Percentiles rank a stretch among this genome's conserved stretches.
These are phyloP conservation scores for Cladosporium sp. DNA, from an alignment of 2,329 filamentous ascomycete species.

Conservation along the genomic window DNA sequence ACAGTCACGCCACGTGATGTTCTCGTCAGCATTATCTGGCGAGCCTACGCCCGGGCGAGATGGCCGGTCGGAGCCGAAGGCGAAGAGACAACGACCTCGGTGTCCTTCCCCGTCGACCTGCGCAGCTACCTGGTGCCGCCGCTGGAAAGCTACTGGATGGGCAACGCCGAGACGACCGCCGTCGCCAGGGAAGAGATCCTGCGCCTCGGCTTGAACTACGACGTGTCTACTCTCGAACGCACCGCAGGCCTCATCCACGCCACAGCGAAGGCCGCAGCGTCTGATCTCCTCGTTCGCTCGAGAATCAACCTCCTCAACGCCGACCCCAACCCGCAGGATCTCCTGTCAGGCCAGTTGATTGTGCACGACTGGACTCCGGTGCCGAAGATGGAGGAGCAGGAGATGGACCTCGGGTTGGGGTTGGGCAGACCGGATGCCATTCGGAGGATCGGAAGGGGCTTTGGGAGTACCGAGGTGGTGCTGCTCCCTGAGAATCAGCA, in stretches of 20 bases:
- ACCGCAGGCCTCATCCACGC: conserved; percentile 2
- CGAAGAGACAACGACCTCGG: neutral
- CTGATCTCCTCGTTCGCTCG: conserved; percentile 16
- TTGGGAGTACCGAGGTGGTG: conserved; percentile 13
- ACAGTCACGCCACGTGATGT: conserved; percentile 11
- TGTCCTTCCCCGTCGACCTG: conserved; percentile 16
- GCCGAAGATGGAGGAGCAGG: conserved; percentile 13
- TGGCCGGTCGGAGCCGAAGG: conserved; percentile 4
- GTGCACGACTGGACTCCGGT: conserved; percentile 20
- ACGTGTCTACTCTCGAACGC: conserved; percentile 14
- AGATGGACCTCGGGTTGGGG: conserved; percentile 18
- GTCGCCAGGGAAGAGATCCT: conserved; percentile 9
- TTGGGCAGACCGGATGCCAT: conserved; percentile 18
- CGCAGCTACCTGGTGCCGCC: conserved; percentile 10
- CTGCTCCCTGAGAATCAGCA: conserved; percentile 18
- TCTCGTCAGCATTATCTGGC: conserved; percentile 22
- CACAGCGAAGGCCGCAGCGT: conserved; percentile 2
- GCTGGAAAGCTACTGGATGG: conserved; percentile 14
- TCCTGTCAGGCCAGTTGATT: conserved; percentile 13
- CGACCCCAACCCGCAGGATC: conserved; percentile 4
- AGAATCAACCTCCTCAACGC: conserved; percentile 19
- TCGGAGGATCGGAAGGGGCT: conserved; percentile 17
- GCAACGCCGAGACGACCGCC: conserved; percentile 15
- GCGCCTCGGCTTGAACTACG: conserved; percentile 15
- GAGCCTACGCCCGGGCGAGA: conserved; percentile 16